Base-by-base conservation (phyloP, 176 grass and related monocot species). In the Oryza longistaminata region DNA sequence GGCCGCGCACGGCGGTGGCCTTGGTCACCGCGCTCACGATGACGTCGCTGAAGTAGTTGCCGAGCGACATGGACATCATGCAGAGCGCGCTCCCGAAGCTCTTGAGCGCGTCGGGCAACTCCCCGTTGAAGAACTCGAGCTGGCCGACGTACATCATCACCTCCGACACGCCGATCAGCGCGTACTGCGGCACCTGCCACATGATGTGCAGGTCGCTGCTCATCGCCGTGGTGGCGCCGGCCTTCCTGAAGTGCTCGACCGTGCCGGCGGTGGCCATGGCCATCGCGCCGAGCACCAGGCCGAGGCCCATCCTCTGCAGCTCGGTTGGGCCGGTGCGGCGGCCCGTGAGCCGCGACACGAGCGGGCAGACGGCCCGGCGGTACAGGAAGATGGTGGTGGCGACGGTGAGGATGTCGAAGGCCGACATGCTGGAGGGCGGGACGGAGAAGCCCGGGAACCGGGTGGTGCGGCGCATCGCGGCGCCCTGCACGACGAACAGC, bases 71-170 rank as follows among this genome's bases (percentile, higher is more conserved):
- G 73, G 96, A 98, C 68, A 85, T 90, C 96, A 98, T 98, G 91
- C 91, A 95, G 11, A 98, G 91, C 13, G 96, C 93, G 77, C 96
- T 98, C 11, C 89, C 96, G 58, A 98, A 98, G 91, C 96, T 98
- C 81, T 93, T 98, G 78, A 98, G 77, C 42, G 89, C 89, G 53
- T 98, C 93, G 34, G 96, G 95, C 58, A 90, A 89, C 75, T 98
- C 87, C 26, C 71, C 67, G 64, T 95, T 98, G 87, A 98, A 98
- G 85, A 98, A 98, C 77, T 98, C 96, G 12, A 98, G 90, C 83
- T 98, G 96, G 0, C 96, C 96, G 3, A 98, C 96, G 79, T 98
- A 98, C 96, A 98, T 98, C 82, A 95, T 93, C 78, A 98, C 96
- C 89, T 98, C 96, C 1, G 96, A 98, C 27, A 90, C 83, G 16